Base-by-base conservation (phyloP, 1,284 basidiomycete genomes). In the Rhodotorula sp. region DNA sequence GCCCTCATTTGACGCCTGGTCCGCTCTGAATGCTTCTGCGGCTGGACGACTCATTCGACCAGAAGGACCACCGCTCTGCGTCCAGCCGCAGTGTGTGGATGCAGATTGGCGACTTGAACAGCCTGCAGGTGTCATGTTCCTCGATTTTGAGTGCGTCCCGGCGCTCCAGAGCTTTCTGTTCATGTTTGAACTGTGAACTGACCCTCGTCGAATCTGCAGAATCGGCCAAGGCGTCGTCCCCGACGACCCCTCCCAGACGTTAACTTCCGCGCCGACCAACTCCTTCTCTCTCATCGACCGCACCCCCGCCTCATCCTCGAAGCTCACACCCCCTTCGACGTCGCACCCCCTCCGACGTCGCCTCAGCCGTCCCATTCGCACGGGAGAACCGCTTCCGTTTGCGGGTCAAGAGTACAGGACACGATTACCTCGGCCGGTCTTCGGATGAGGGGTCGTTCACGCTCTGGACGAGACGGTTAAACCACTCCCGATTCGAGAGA, bases 371-470 rank as follows among this genome's bases (percentile, higher is more conserved):
- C 48, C 20, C 47, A 6, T 71, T 69, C 24, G 63, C 67, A 0
- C 3, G 24, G 2, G 40, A 47, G 44, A 59, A 71, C 46, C 62
- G 47, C 18, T 64, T 71, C 18, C 59, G 67, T 11, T 24, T 71
- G 7, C 50, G 70, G 16, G 34, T 71, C 54, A 66, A 65, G 56
- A 59, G 47, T 52, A 72, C 71, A 4, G 71, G 71, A 2, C 71
- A 72, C 40, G 68, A 70, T 51, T 70, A 63, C 51, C 64, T 70
- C 47, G 68, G 68, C 15, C 55, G 68, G 0, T 66, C 64, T 18
- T 34, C 37, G 22, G 68, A 63, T 30, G 22, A 22, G 0, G 68
- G 68, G 6, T 47, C 55, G n/a, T 63, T 70, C 64, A 70, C 68
- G 7, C 44, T 70, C 28, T 70, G 64, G 68, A 70, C 68, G 22